Evolutionary conservation across 2,329 filamentous ascomycete genomes (phyloP).

Genomic region (Aspergillus pseudonomiae): DNA sequence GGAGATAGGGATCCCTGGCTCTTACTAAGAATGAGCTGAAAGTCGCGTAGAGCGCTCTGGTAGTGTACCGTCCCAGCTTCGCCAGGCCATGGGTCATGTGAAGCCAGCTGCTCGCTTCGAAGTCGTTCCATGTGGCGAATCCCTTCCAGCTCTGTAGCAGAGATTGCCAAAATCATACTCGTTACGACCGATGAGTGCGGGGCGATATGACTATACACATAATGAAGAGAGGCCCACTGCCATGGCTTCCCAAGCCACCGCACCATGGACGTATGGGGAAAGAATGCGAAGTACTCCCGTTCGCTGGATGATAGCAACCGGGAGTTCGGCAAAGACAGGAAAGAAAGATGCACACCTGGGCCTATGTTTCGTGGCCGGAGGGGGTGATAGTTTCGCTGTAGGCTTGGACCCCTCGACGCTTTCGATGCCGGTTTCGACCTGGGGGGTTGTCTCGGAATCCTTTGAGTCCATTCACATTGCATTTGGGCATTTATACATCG

Average conservation of each 20-base stretch:
- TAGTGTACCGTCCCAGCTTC: neutral
- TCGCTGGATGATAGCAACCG: neutral
- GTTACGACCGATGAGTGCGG: neutral
- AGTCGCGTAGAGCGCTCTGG: neutral
- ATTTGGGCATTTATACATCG: neutral
- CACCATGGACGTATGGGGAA: neutral
- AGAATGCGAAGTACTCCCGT: neutral
- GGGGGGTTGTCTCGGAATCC: neutral
- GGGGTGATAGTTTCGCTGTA: neutral
- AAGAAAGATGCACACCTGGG: neutral
- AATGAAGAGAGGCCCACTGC: neutral
- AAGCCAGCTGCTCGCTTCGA: neutral
- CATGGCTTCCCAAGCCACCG: neutral
- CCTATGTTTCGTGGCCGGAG: neutral
- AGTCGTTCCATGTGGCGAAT: neutral
- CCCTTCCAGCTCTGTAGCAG: neutral
- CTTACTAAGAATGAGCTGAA: neutral
- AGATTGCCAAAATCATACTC: neutral
- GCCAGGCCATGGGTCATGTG: neutral
- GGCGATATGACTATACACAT: neutral
- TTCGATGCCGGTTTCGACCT: neutral
- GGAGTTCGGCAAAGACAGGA: neutral
- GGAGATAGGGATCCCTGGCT: neutral
- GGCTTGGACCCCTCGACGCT: too few relatives aligned
- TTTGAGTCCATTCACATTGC: neutral